Percentiles rank a stretch among this genome's conserved stretches.
These are phyloP conservation scores for Alternaria consortialis DNA, from an alignment of 2,329 filamentous ascomycete genomes.

Conservation along the genomic window DNA sequence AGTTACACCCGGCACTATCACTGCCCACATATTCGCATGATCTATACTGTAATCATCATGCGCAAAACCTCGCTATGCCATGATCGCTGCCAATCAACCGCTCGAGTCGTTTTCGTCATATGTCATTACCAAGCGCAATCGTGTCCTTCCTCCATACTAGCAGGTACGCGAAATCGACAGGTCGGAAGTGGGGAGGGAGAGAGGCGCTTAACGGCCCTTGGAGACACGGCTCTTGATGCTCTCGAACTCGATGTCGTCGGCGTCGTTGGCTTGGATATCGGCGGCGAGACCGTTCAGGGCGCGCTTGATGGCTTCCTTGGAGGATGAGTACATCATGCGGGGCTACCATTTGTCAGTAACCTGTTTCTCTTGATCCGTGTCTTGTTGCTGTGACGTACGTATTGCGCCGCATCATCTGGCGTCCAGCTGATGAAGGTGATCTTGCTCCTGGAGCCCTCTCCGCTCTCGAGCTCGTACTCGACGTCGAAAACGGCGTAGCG, in stretches of 20 bases:
- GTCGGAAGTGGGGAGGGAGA: constrained; percentile 1
- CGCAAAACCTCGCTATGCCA: constrained; percentile 12
- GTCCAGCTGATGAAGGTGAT: constrained; percentile 55
- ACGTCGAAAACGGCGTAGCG: constrained; percentile 89
- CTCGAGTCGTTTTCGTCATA: constrained; percentile 25
- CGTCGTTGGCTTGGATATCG: constrained; percentile 86
- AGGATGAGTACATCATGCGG: constrained; percentile 91
- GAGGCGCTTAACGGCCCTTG: constrained; percentile 58
- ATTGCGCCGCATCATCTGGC: constrained; percentile 74
- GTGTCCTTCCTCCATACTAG: constrained; percentile 24
- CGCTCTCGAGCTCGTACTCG: constrained; percentile 75
- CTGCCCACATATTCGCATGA: constrained; percentile 16
- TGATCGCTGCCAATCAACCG: constrained; percentile 18
- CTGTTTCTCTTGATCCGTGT: background rate
- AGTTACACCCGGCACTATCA: constrained; percentile 18
- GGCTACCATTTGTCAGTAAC: constrained; percentile 60
- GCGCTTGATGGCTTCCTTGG: constrained; percentile 86
- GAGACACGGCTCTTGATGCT: constrained; percentile 66
- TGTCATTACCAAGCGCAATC: constrained; percentile 27
- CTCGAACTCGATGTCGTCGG: constrained; percentile 82
- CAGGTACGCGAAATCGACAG: constrained; percentile 30
- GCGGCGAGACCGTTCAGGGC: constrained; percentile 76
- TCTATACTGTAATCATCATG: constrained; percentile 21
- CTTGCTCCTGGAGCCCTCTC: constrained; percentile 73
- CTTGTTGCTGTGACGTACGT: constrained; percentile 64